These are phyloP conservation scores for Malassezia pachydermatis DNA, from an alignment of 1,284 basidiomycete genomes.

Conservation along the genomic window DNA sequence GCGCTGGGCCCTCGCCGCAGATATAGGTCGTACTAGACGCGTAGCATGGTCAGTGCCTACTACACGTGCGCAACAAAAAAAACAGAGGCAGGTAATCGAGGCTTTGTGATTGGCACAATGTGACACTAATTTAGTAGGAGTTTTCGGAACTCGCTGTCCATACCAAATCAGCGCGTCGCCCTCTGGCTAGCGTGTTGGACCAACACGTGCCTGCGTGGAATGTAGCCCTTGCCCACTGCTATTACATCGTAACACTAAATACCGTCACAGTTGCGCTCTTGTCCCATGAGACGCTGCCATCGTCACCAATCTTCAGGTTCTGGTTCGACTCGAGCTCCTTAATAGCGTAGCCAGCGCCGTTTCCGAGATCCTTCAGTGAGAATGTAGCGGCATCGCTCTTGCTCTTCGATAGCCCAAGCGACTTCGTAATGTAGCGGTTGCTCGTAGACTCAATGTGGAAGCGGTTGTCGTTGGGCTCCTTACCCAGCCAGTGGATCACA, in stretches of 20 bases:
- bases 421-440: conserved; percentile 11
- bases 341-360: conserved; percentile 18
- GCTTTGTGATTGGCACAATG: too few relatives aligned
- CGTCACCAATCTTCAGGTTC: conserved; percentile 1
- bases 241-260: conserved; percentile 3
- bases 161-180: too few relatives aligned
- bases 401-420: conserved; percentile 1
- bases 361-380: conserved; percentile 9
- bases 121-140: too few relatives aligned
- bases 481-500: conserved; percentile 10
- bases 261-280: not conserved
- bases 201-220: too few relatives aligned
- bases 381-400: conserved; percentile 13
- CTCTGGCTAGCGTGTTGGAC: not conserved
- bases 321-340: not conserved
- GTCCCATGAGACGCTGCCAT: not conserved
- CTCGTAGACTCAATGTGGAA: not conserved
- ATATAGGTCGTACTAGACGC: not conserved
- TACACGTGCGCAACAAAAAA: too few relatives aligned
- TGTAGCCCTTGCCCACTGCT: not conserved
- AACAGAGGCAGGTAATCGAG: too few relatives aligned
- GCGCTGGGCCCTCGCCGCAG: too few relatives aligned
- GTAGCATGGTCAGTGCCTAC: too few relatives aligned
- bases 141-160: too few relatives aligned
- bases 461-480: conserved; percentile 1